Evolutionary conservation across 257 asterid species (phyloP), one percentile per base, ranked within the genome.

Genomic region (Vinca minor): DNA sequence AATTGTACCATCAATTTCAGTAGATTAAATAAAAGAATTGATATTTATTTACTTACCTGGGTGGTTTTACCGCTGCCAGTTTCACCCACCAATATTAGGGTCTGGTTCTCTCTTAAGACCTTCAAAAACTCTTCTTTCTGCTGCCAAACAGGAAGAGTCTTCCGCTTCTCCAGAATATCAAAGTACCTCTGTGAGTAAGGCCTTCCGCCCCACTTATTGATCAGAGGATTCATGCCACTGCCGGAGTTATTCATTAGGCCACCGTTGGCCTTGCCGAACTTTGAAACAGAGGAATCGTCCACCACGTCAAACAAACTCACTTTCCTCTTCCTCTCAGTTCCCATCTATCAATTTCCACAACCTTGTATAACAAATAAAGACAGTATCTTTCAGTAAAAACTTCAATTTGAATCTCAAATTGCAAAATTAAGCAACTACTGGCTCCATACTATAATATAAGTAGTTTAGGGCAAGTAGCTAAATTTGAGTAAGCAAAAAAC

Each of bases 21-120:
- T 6, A 44, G 28, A 21, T 23, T 36, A 20, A 20, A 10, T 0
- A 8, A 28, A 55, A 2, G 21, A 11, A 56, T 31, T 29, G 14
- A 59, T 8, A 9, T 59, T 25, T 5, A 62, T 13, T 8, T 0
- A 41, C 87, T 23, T 12, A 88, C 97, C 97, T 93, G 97, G 5
- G 99, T 93, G 17, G 96, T 93, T 84, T 93, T 93, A 44, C 99
- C 96, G 73, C 96, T 89, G 41, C 96, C 99, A 20, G 99, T 89
- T 80, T 93, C 99, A 54, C 99, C 99, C 45, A 93, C 99, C 28
- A 93, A 86, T 62, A 93, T 82, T 10, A 93, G 81, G 62, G 94
- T 75, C 56, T 93, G 97, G 71, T 79, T 89, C 26, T 76, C 69
- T 59, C 59, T 83, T 44, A 93, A 86, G 17, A 58, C 90, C 84